Evolutionary conservation across 23 red algal species (phyloP), one percentile per base, ranked within the genome.

Genomic region (Gracilaria gracilis): DNA sequence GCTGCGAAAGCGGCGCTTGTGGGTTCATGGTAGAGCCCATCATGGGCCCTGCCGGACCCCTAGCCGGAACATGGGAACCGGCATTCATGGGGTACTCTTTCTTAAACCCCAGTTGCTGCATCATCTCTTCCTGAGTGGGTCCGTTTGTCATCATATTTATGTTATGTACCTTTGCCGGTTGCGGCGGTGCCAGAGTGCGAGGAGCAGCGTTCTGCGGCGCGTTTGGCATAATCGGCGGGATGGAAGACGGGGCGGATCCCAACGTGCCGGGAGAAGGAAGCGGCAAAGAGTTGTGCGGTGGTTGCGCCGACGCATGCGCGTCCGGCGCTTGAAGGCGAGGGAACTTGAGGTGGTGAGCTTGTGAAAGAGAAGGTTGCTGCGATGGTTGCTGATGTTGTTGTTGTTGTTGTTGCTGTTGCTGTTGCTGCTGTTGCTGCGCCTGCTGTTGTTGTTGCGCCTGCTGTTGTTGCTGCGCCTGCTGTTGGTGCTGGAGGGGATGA

Each of bases 131-230:
- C 13, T 77, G 72, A 9, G 72, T 49, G 27, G 72, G 72, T 25
- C 39, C 72, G 46, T 77, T 77, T 25, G 72, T 77, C 72, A 77
- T 77, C 72, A 77, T 49, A 23, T 77, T 51, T 9, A 77, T 77
- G 72, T 77, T 77, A 20, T 77, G 38, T 42, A 77, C 72, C 72
- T 77, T 77, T n/a, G 72, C 38, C 5, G 72, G 39, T 34, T 46
- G 72, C 42, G 72, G 72, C 23, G 72, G 72, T 19, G 72, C 40
- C 38, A 51, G 42, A 6, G 72, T 0, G 8, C 40, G 72, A 1
- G 34, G 9, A 28, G 72, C n/a, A 31, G 38, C 11, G 20, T 15
- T 77, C 21, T 77, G 72, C 72, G 72, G 38, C 27, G 72, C 72
- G 42, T 77, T 77, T 34, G 38, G 72, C 72, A 77, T 77, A 35